Evolutionary conservation across 2,329 filamentous ascomycete genomes (phyloP).

Genomic region (Penicillium hordei): DNA sequence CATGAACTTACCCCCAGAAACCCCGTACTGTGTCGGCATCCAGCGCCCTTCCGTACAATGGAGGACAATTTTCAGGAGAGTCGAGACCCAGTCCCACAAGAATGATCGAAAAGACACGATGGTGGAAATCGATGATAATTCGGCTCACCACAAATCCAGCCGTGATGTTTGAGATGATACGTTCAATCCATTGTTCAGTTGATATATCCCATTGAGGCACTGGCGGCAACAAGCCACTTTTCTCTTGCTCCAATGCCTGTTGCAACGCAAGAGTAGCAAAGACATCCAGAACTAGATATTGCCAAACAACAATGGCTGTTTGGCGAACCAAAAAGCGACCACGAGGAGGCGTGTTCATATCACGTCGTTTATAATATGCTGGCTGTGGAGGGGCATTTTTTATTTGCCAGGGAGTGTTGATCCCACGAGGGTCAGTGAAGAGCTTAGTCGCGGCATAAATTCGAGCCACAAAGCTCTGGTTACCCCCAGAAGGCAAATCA

Average conservation of each 20-base stretch:
- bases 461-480: not conserved
- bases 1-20: constrained; percentile 24
- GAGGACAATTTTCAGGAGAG: constrained; percentile 18
- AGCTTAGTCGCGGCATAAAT: not conserved
- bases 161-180: constrained; percentile 10
- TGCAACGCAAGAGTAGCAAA: not conserved
- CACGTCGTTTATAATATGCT: constrained; percentile 6
- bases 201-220: constrained; percentile 9
- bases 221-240: constrained; percentile 2
- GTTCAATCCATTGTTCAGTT: constrained; percentile 15
- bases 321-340: constrained; percentile 19
- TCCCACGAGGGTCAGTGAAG: constrained; percentile 14
- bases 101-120: constrained; percentile 18
- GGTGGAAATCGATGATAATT: constrained; percentile 17
- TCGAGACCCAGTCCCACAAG: constrained; percentile 11
- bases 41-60: constrained; percentile 21
- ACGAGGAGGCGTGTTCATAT: constrained; percentile 4
- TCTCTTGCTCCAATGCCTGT: constrained; percentile 1
- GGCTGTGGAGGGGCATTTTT: constrained; percentile 19
- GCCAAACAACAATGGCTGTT: constrained; percentile 16
- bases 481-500: not conserved
- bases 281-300: constrained; percentile 15
- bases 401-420: constrained; percentile 20
- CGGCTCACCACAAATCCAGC: constrained; percentile 14
- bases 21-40: constrained; percentile 23